phyloP scores from a whole-genome alignment of 1,139 yeast genomes.

The Zygosaccharomyces pseudobailii region DNA sequence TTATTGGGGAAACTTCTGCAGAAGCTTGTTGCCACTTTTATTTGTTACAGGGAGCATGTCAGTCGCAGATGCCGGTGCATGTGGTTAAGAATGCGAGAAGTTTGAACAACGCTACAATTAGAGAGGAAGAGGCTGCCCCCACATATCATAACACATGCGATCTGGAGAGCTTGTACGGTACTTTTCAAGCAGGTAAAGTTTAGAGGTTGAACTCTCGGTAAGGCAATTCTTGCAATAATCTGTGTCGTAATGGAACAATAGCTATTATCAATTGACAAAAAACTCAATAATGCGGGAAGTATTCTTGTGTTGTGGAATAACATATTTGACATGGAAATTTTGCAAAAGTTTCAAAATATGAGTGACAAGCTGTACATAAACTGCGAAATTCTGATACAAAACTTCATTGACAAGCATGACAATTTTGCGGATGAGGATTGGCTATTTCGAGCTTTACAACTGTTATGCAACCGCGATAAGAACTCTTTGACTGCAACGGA shows the following conservation, averaged over 20 bases:
- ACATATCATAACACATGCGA: conserved; percentile 56
- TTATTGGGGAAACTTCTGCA: conserved; percentile 61
- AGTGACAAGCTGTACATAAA: conserved; percentile 28
- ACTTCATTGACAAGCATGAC: conserved; percentile 12
- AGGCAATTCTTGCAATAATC: conserved; percentile 12
- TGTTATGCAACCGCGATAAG: conserved; percentile 37
- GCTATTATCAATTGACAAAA: conserved; percentile 16
- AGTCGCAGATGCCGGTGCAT: conserved; percentile 61
- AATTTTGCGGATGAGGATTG: conserved; percentile 30
- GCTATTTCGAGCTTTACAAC: conserved; percentile 37
- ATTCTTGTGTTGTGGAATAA: conserved; percentile 39
- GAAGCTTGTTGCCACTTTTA: conserved; percentile 72
- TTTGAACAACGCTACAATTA: conserved; percentile 37
- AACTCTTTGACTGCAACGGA: conserved; percentile 32
- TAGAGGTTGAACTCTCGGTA: conserved; percentile 33
- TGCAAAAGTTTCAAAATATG: conserved; percentile 20
- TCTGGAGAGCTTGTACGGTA: conserved; percentile 62
- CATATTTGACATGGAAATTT: conserved; percentile 34
- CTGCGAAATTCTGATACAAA: conserved; percentile 18
- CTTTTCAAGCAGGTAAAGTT: conserved; percentile 60
- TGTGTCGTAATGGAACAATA: not conserved
- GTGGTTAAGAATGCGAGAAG: conserved; percentile 39
- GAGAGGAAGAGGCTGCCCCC: conserved; percentile 67
- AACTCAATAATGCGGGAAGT: conserved; percentile 35
- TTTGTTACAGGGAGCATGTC: conserved; percentile 60